Evolutionary conservation across 306 rosid genomes (phyloP).

Genomic region (Begonia peltatifolia): DNA sequence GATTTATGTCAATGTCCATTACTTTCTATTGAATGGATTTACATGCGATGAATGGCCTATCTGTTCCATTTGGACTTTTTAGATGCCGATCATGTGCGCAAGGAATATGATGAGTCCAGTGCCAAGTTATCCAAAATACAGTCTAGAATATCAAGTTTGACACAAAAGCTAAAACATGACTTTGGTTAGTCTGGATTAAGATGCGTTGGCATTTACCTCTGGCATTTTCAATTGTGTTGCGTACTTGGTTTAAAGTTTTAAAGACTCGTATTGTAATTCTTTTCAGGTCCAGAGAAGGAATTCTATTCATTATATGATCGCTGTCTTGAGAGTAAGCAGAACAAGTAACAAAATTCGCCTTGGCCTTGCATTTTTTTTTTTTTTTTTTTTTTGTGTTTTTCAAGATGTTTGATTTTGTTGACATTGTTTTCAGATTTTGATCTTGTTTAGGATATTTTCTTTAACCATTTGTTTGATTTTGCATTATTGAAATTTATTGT

Average conservation of each 20-base stretch:
- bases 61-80: conserved; percentile 20
- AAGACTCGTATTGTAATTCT: no score
- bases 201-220: neutral
- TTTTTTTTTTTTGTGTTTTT: conserved; percentile 4
- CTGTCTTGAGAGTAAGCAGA: conserved; percentile 87
- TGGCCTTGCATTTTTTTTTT: conserved; percentile 10
- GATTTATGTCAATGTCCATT: conserved; percentile 1
- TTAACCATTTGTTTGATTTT: no score
- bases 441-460: conserved; percentile 4
- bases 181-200: conserved; percentile 50
- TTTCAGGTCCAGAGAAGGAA: conserved; percentile 76
- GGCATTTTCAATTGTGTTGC: neutral
- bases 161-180: conserved; percentile 64
- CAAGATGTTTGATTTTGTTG: neutral
- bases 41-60: conserved; percentile 6
- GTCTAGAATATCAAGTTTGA: conserved; percentile 77
- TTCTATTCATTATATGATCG: conserved; percentile 76
- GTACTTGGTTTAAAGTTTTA: no score
- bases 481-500: conserved; percentile 11
- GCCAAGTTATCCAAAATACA: conserved; percentile 69
- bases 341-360: conserved; percentile 44
- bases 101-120: conserved; percentile 88
- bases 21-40: neutral
- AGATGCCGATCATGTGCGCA: conserved; percentile 84
- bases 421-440: conserved; percentile 7